These are phyloP conservation scores for Knufia fluminis DNA, from an alignment of 2,329 filamentous ascomycete species.

Conservation along the genomic window DNA sequence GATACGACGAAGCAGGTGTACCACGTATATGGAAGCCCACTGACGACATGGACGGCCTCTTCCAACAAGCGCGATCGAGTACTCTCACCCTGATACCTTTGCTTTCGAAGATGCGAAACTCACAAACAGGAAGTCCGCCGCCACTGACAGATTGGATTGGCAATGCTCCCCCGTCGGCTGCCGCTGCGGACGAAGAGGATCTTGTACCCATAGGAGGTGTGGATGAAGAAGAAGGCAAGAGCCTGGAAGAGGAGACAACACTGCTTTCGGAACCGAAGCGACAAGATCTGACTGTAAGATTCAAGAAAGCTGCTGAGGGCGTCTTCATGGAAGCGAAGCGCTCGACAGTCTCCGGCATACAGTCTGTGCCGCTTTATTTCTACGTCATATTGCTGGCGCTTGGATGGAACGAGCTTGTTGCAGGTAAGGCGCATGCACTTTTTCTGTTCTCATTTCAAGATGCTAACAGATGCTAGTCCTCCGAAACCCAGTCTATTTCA, in stretches of 20 bases:
- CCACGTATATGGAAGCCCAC: conserved; percentile 93
- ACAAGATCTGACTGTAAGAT: conserved; percentile 82
- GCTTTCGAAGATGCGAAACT: conserved; percentile 71
- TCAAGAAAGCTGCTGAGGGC: conserved; percentile 97
- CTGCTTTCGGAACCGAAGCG: conserved; percentile 84
- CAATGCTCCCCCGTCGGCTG: conserved; percentile 61
- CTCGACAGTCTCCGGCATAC: conserved; percentile 88
- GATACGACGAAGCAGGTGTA: conserved; percentile 90
- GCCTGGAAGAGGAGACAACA: conserved; percentile 90
- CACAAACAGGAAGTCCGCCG: conserved; percentile 60
- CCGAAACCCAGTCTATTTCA: conserved; percentile 85
- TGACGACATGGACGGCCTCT: conserved; percentile 93
- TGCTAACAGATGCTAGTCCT: conserved; percentile 53
- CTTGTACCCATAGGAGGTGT: conserved; percentile 81
- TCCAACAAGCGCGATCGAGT: conserved; percentile 84
- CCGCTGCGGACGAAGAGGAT: conserved; percentile 82
- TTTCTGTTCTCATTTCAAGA: no score
- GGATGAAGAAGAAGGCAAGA: conserved; percentile 90
- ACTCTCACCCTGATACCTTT: conserved; percentile 86
- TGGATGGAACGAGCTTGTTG: conserved; percentile 97
- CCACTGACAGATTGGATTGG: conserved; percentile 82
- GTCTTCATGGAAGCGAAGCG: conserved; percentile 98
- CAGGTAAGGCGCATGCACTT: no score
- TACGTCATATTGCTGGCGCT: conserved; percentile 80
- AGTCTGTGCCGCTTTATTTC: conserved; percentile 90